Conservation (phyloP, 1,284 basidiomycete species). For the Fistulina hepatica region DNA sequence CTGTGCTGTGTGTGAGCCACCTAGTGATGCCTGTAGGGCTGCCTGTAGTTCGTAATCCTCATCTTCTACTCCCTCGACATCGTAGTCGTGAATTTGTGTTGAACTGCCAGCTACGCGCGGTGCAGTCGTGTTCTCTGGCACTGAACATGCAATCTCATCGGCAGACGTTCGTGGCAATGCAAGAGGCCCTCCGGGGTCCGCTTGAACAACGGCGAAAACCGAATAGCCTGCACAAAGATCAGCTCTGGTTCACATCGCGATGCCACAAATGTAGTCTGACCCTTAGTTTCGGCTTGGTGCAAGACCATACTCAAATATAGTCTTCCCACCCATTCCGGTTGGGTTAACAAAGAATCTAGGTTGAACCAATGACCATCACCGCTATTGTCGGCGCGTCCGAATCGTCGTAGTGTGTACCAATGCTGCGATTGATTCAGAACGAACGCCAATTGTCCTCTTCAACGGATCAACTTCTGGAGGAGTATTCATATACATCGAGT, state of each 20-base stretch:
- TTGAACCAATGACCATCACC: conserved; percentile 80
- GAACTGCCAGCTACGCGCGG: conserved; percentile 21
- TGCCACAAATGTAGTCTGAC: conserved; percentile 26
- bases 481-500: no score
- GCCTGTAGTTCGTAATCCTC: conserved; percentile 84
- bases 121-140: conserved; percentile 35
- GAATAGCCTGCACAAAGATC: conserved; percentile 60
- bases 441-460: not conserved
- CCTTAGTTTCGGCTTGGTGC: conserved; percentile 78
- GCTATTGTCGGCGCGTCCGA: no score
- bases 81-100: conserved; percentile 11
- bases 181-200: conserved; percentile 34
- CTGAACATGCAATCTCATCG: conserved; percentile 49
- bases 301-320: conserved; percentile 80
- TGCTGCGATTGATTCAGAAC: conserved; percentile 4
- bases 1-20: conserved; percentile 16
- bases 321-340: conserved; percentile 76
- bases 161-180: conserved; percentile 53
- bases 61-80: conserved; percentile 47
- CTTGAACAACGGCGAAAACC: conserved; percentile 67
- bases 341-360: conserved; percentile 66
- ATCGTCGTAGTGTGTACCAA: conserved; percentile 57
- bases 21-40: conserved; percentile 70
- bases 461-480: not conserved
- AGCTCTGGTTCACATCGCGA: not conserved